A percentile compares a stretch with the other conserved stretches of the same genome.
Evolutionary conservation across 2,329 filamentous ascomycete species (phyloP).

Genomic region (Aspergillus vadensis): DNA sequence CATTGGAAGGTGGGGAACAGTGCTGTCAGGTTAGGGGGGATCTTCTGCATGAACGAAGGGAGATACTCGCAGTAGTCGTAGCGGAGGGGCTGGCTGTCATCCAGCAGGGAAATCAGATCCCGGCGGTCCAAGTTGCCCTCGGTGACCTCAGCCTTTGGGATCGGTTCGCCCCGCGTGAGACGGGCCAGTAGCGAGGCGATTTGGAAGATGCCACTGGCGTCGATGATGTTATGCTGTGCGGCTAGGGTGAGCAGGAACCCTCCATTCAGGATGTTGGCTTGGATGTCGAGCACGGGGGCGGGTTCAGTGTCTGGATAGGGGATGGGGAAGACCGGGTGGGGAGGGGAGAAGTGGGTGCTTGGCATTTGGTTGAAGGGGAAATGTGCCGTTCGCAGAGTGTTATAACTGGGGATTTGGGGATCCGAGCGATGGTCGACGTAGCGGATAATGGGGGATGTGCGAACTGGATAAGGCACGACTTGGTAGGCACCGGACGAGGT

Average conservation of each 20-base stretch:
- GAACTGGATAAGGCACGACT: slow-evolving; percentile 3
- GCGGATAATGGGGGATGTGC: slow-evolving; percentile 11
- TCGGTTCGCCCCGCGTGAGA: slow-evolving; percentile 9
- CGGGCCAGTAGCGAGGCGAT: slow-evolving; percentile 20
- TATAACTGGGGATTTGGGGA: background rate
- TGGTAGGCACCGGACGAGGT: slow-evolving; percentile 17
- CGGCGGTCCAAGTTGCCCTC: slow-evolving; percentile 24
- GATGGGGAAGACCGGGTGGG: slow-evolving; percentile 30
- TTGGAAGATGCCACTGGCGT: slow-evolving; percentile 25
- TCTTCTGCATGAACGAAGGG: background rate
- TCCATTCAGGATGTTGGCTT: slow-evolving; percentile 27
- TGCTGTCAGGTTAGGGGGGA: background rate
- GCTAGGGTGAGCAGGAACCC: slow-evolving; percentile 28
- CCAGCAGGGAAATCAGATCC: slow-evolving; percentile 19
- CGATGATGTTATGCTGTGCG: slow-evolving; percentile 30
- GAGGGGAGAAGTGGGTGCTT: slow-evolving; percentile 28
- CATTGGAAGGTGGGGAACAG: slow-evolving; percentile 13
- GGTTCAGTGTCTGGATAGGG: slow-evolving; percentile 22
- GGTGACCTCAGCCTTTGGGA: slow-evolving; percentile 14
- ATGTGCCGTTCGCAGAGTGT: slow-evolving; percentile 8
- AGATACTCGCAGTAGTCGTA: slow-evolving; percentile 19
- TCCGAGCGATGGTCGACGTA: slow-evolving; percentile 14
- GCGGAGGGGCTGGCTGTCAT: slow-evolving; percentile 11
- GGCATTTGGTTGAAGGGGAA: slow-evolving; percentile 36
- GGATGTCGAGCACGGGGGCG: slow-evolving; percentile 27